phyloP scores from a whole-genome alignment of 23 red algal genomes.

The Gracilaria caudata region DNA sequence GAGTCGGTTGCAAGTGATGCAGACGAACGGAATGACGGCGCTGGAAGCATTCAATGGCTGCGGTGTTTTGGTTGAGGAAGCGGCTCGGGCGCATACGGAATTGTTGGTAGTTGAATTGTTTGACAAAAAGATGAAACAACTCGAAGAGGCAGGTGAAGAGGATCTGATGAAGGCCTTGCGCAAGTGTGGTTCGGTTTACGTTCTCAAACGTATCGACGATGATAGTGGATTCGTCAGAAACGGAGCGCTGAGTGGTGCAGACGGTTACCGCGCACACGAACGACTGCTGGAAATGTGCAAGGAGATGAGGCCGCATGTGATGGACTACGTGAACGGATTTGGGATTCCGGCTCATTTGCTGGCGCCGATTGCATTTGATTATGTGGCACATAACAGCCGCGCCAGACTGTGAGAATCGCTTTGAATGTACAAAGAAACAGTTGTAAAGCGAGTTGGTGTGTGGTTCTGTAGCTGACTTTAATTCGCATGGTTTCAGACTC shows the following conservation, averaged over 20 bases:
- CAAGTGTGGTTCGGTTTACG: conserved; percentile 33
- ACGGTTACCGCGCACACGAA: conserved; percentile 62
- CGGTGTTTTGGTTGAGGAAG: conserved; percentile 41
- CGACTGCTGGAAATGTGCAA: conserved; percentile 60
- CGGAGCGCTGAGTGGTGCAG: conserved; percentile 26
- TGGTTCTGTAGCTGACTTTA: conserved; percentile 28
- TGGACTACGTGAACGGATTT: conserved; percentile 75
- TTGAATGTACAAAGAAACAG: not conserved
- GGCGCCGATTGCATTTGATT: conserved; percentile 95
- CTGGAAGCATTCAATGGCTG: conserved; percentile 57
- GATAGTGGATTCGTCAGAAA: conserved; percentile 60
- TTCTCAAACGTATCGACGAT: conserved; percentile 46
- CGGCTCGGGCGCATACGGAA: conserved; percentile 47
- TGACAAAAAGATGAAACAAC: conserved; percentile 12
- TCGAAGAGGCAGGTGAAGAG: conserved; percentile 5
- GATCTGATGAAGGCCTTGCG: conserved; percentile 38
- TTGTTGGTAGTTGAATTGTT: conserved; percentile 48
- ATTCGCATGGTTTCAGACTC: conserved; percentile 16
- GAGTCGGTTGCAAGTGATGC: conserved; percentile 18
- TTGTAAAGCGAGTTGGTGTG: conserved; percentile 3
- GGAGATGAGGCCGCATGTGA: conserved; percentile 64
- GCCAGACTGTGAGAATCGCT: conserved; percentile 26
- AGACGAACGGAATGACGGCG: conserved; percentile 17
- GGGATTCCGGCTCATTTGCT: conserved; percentile 78
- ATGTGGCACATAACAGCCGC: conserved; percentile 79